A percentile compares a stretch with the other conserved stretches of the same genome.
Evolutionary conservation across 2,329 filamentous ascomycete species (phyloP).

Genomic region (Sporothrix luriei): DNA sequence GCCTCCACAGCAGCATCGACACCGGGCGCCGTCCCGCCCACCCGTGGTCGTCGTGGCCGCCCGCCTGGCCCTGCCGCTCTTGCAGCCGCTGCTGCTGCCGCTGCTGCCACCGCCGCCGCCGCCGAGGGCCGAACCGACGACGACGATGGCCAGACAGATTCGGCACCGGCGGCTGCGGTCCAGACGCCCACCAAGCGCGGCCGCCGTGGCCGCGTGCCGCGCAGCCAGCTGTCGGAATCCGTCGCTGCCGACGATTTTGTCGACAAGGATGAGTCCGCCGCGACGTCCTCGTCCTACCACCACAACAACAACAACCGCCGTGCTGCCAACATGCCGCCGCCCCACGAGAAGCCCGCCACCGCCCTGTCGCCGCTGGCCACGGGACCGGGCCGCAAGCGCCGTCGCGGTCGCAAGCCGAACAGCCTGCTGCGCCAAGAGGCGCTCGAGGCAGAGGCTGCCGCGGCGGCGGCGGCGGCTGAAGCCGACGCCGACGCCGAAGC

Average conservation of each 20-base stretch:
- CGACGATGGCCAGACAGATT: not conserved
- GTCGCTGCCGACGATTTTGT: slow-evolving; percentile 31
- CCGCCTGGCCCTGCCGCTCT: slow-evolving; percentile 23
- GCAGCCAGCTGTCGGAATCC: slow-evolving; percentile 36
- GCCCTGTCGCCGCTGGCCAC: not conserved
- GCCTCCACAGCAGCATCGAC: slow-evolving; percentile 35
- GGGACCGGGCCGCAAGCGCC: slow-evolving; percentile 23
- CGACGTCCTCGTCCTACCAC: not conserved
- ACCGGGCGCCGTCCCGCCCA: slow-evolving; percentile 16
- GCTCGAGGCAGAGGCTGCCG: slow-evolving; percentile 18
- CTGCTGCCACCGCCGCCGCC: not conserved
- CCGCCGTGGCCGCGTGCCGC: slow-evolving; percentile 33
- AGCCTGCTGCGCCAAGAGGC: slow-evolving; percentile 28
- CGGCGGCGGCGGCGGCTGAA: slow-evolving; percentile 12
- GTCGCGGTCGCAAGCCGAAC: slow-evolving; percentile 31
- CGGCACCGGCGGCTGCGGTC: not conserved
- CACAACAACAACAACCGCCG: not conserved
- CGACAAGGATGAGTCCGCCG: slow-evolving; percentile 4
- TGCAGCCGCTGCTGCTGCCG: slow-evolving; percentile 24
- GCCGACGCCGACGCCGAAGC: not conserved
- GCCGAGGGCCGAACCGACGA: slow-evolving; percentile 14
- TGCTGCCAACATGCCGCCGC: slow-evolving; percentile 17
- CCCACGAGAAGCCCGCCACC: slow-evolving; percentile 17
- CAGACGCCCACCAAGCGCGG: slow-evolving; percentile 29
- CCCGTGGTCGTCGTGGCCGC: slow-evolving; percentile 27